Evolutionary conservation across 108 stramenopile species (phyloP), one percentile per base, ranked within the genome.

Genomic region (Fistulifera pelliculosa): DNA sequence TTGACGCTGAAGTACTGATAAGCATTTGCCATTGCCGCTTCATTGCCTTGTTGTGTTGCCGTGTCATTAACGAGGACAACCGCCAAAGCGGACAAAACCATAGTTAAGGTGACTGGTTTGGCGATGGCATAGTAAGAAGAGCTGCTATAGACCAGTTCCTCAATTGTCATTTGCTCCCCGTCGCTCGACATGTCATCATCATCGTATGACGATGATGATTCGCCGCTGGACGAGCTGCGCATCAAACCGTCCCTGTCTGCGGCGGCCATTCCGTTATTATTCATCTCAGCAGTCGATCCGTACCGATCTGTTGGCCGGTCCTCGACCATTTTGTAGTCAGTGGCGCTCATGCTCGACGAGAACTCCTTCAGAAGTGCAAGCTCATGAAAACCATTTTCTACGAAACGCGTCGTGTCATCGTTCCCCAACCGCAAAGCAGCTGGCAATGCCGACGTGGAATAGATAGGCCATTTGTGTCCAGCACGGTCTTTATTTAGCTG

Each of bases 71-170:
- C 64, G 50, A 61, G 77, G 18, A 83, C 81, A 0, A 90, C 89
- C 5, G 89, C 77, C 13, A 86, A 64, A 6, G 89, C 89, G 10
- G 89, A 67, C 27, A 90, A 65, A 35, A 82, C 66, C 89, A 90
- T 90, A 10, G 89, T 86, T n/a, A 85, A 58, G 12, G 82, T 68
- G 31, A 90, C 87, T 47, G 88, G 88, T 54, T 78, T 72, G 47
- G 79, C 74, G 35, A 91, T 87, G 19, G 89, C 89, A 62, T 87
- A 75, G 62, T 78, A 91, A 15, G 85, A 87, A 1, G 83, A 73
- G 1, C 81, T 73, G 48, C 83, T 82, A 54, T 91, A 91, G 19
- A 86, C 67, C 19, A 91, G 51, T 69, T 91, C 89, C 27, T 78
- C 59, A 27, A 87, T 27, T 22, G 73, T 56, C 78, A 79, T 74